phyloP scores from a whole-genome alignment of 345 rosid genomes.

The Populus davidiana region DNA sequence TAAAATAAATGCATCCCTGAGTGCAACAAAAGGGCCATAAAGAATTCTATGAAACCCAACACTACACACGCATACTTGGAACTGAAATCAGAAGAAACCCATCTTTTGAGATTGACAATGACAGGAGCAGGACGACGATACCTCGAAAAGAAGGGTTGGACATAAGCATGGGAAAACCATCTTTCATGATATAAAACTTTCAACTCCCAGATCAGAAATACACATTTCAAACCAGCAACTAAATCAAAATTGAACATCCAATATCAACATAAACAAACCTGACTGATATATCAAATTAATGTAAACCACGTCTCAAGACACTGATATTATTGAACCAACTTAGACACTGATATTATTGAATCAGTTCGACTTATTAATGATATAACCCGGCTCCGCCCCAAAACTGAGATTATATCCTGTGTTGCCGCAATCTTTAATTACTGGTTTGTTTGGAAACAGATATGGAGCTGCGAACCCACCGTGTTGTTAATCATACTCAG shows the following conservation, averaged over 20 bases:
- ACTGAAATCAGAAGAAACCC: too few species aligned
- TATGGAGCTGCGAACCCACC: neutral
- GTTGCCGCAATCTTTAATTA: neutral
- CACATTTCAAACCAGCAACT: neutral
- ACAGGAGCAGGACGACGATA: too few species aligned
- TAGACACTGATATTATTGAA: neutral
- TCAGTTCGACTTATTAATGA: slow-evolving; percentile 9
- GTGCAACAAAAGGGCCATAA: neutral
- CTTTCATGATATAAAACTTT: neutral
- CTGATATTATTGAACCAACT: neutral
- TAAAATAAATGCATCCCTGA: neutral
- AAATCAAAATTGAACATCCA: too few species aligned
- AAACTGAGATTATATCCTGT: neutral
- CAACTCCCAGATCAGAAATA: neutral
- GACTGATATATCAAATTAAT: neutral
- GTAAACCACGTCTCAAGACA: neutral
- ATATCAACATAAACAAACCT: neutral
- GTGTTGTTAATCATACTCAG: neutral
- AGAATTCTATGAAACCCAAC: neutral
- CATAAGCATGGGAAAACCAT: too few species aligned
- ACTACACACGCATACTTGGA: too few species aligned
- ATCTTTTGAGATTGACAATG: too few species aligned
- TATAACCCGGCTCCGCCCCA: neutral
- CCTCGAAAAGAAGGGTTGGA: neutral
- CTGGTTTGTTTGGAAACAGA: neutral